Percentiles rank a stretch among this genome's conserved stretches.
These are phyloP conservation scores for Dactylellina cionopaga DNA, from an alignment of 2,329 filamentous ascomycete genomes.

Conservation along the genomic window DNA sequence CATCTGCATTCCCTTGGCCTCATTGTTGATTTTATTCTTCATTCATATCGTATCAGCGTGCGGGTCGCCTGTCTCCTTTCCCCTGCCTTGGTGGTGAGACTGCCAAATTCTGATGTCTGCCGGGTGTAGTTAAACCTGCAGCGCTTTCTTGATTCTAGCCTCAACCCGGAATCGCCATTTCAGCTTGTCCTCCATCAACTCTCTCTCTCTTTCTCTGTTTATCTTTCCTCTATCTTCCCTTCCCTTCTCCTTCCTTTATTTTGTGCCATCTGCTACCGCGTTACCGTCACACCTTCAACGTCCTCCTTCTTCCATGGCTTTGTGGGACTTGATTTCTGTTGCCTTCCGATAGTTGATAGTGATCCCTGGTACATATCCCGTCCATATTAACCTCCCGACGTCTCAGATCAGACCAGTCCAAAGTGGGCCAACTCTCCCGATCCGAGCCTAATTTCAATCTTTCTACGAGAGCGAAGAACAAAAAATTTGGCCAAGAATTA, in stretches of 20 bases:
- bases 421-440: not conserved
- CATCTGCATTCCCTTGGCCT: too few species aligned
- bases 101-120: too few species aligned
- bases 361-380: not conserved
- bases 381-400: not conserved
- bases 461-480: not conserved
- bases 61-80: too few species aligned
- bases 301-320: not conserved
- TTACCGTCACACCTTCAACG: not conserved
- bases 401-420: too few species aligned
- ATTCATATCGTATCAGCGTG: too few species aligned
- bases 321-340: not conserved
- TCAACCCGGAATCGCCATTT: too few species aligned
- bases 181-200: not conserved
- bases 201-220: not conserved
- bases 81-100: too few species aligned
- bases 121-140: too few species aligned
- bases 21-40: too few species aligned
- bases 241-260: not conserved
- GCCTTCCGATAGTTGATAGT: not conserved
- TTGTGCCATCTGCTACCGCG: not conserved
- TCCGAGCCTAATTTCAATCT: not conserved
- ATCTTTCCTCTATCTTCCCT: not conserved
- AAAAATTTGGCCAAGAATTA: not conserved
- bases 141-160: too few species aligned